Conservation (phyloP, 2,329 filamentous ascomycete genomes). For the Beauveria australis region DNA sequence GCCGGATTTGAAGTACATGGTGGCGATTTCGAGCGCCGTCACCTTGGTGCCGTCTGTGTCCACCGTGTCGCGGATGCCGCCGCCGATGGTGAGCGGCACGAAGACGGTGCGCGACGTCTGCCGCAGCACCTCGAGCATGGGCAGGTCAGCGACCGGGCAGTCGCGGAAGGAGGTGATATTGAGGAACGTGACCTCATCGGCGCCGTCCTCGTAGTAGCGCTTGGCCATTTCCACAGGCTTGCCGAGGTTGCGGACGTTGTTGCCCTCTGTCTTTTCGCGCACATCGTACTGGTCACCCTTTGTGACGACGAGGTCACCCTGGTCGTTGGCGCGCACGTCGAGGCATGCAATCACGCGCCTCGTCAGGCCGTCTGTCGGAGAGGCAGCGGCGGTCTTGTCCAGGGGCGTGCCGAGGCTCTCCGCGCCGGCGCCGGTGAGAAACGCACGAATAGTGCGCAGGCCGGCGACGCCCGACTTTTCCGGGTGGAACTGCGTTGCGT, state of each 20-base stretch:
- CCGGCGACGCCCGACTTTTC: slow-evolving; percentile 94
- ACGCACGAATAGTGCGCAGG: slow-evolving; percentile 73
- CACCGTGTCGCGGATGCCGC: slow-evolving; percentile 86
- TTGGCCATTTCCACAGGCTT: slow-evolving; percentile 94
- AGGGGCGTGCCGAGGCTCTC: slow-evolving; percentile 33
- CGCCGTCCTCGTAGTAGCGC: slow-evolving; percentile 91
- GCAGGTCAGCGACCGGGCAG: slow-evolving; percentile 81
- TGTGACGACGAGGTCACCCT: slow-evolving; percentile 91
- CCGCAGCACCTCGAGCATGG: slow-evolving; percentile 91
- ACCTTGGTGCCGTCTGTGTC: slow-evolving; percentile 81
- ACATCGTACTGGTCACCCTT: slow-evolving; percentile 99
- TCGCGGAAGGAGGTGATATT: slow-evolving; percentile 98
- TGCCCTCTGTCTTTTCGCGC: slow-evolving; percentile 66
- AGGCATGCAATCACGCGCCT: slow-evolving; percentile 90
- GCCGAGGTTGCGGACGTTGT: slow-evolving; percentile 77
- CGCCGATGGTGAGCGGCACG: slow-evolving; percentile 90
- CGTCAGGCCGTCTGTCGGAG: slow-evolving; percentile 62
- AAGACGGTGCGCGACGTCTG: slow-evolving; percentile 86
- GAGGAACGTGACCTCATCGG: slow-evolving; percentile 93
- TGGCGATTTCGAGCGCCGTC: slow-evolving; percentile 87
- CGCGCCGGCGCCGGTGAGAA: slow-evolving; percentile 64
- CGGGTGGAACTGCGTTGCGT: slow-evolving; percentile 94
- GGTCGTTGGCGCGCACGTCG: slow-evolving; percentile 89
- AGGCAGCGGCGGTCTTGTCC: background rate
- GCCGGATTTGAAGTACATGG: slow-evolving; percentile 93